phyloP scores from a whole-genome alignment of 225 moss, liverwort and hornwort genomes.

The Marchantia paleacea region DNA sequence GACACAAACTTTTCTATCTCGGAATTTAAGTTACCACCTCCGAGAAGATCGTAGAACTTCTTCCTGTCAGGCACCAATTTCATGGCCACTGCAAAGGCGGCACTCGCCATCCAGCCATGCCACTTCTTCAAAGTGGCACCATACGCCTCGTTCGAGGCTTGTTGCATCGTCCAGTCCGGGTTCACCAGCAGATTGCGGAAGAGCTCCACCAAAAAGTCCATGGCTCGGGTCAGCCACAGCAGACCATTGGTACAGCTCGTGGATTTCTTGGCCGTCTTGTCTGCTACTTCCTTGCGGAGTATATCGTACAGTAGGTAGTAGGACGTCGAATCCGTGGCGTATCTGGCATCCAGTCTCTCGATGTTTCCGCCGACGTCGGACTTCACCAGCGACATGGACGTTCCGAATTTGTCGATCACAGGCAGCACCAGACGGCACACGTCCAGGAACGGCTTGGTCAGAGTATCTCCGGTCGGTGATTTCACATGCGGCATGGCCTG shows the following conservation, averaged over 20 bases:
- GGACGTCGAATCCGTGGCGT: constrained; percentile 60
- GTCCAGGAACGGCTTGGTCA: constrained; percentile 75
- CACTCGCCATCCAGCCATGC: constrained; percentile 97
- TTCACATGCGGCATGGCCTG: constrained; percentile 64
- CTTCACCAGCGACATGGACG: constrained; percentile 79
- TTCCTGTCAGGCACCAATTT: constrained; percentile 84
- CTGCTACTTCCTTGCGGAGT: constrained; percentile 69
- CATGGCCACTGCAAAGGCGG: constrained; percentile 94
- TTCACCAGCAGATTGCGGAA: constrained; percentile 72
- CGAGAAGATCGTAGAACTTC: constrained; percentile 74
- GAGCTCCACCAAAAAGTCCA: constrained; percentile 97
- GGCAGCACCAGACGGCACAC: constrained; percentile 93
- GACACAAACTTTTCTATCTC: constrained; percentile 80
- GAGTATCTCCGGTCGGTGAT: constrained; percentile 58
- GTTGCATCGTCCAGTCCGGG: constrained; percentile 86
- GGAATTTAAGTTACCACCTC: constrained; percentile 58
- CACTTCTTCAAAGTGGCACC: constrained; percentile 72
- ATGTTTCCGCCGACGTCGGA: constrained; percentile 94
- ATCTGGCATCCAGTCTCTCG: constrained; percentile 75
- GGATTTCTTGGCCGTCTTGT: constrained; percentile 75
- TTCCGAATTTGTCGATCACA: constrained; percentile 88
- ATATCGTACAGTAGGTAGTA: constrained; percentile 61
- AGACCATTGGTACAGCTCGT: constrained; percentile 90
- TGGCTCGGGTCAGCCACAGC: constrained; percentile 95
- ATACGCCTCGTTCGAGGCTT: constrained; percentile 84